A percentile compares a stretch with the other conserved stretches of the same genome.
phyloP scores from a whole-genome alignment of 208 protist species.

The Acanthamoeba culbertsoni region DNA sequence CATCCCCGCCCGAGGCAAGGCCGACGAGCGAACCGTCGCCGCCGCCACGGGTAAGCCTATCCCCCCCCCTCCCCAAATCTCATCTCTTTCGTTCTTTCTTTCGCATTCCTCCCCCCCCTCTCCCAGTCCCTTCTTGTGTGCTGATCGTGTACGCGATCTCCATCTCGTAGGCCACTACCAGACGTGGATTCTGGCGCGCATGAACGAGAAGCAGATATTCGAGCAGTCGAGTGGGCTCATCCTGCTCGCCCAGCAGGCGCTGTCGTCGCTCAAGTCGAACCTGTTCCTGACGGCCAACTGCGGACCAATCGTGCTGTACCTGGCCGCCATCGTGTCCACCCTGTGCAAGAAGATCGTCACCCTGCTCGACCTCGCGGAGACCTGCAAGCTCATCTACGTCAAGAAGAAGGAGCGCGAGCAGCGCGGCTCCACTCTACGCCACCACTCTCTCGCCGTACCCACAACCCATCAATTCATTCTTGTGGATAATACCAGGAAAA shows the following conservation, averaged over 20 bases:
- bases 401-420: neutral
- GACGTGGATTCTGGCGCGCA: neutral
- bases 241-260: neutral
- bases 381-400: neutral
- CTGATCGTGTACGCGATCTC: neutral
- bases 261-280: neutral
- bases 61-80: no score
- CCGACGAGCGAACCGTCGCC: neutral
- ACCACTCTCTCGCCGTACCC: neutral
- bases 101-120: neutral
- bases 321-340: neutral
- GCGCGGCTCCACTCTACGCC: neutral
- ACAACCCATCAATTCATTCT: no score
- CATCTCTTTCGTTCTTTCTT: no score
- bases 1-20: neutral
- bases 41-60: neutral
- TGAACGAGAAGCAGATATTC: constrained; percentile 49
- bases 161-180: constrained; percentile 7
- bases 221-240: constrained; percentile 25
- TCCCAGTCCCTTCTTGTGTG: neutral
- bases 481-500: no score
- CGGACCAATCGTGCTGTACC: neutral
- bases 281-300: neutral
- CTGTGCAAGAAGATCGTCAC: neutral
- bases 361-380: constrained; percentile 31